Base-by-base conservation (phyloP, 2,329 filamentous ascomycete species). In the Clonostachys byssicola region DNA sequence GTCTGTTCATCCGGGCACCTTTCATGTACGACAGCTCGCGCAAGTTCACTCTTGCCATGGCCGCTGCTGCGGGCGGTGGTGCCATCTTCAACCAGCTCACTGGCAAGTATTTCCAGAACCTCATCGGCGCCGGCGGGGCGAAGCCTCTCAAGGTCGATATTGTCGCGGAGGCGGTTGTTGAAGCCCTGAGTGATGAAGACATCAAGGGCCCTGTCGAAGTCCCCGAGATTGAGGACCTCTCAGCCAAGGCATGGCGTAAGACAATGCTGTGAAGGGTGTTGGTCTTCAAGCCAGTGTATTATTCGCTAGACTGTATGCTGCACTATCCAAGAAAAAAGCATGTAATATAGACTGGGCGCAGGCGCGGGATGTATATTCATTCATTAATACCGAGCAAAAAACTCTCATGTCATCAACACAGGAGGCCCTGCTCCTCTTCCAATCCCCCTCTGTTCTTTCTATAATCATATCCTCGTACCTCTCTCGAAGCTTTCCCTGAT, bases 401-500 rank as follows among this genome's bases (percentile, higher is more conserved):
- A 4, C n/a, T 10, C 23, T 30, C 23, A 30, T 9, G 23, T 30
- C 23, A 30, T 30, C 23, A 30, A 30, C 23, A 10, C 9, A 30
- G 23, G 23, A 10, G 9, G 23, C 23, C 9, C 23, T 30, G 23
- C 23, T 30, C 23, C 23, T 30, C 23, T 30, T 9, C 23, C 23
- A 30, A 9, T 3, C 23, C 23, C 23, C 23, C 23, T 30, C 23
- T 30, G 23, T 30, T 43, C 18, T 18, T 23, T 30, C 17, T 43
- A 33, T 30, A 43, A 44, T 77, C 63, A 97, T 65, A 97, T 94
- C 80, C 95, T 95, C 5, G 94, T 97, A 16, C 94, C 94, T 54
- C 94, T 82, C 78, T 99, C 94, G 65, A 99, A 99, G 67, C 88
- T 96, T 63, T 99, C 94, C 62, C 94, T 78, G 59, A 99, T 97